Evolutionary conservation across 352 stramenopile species (phyloP), one percentile per base, ranked within the genome.

Genomic region (Phytophthora citrophthora): DNA sequence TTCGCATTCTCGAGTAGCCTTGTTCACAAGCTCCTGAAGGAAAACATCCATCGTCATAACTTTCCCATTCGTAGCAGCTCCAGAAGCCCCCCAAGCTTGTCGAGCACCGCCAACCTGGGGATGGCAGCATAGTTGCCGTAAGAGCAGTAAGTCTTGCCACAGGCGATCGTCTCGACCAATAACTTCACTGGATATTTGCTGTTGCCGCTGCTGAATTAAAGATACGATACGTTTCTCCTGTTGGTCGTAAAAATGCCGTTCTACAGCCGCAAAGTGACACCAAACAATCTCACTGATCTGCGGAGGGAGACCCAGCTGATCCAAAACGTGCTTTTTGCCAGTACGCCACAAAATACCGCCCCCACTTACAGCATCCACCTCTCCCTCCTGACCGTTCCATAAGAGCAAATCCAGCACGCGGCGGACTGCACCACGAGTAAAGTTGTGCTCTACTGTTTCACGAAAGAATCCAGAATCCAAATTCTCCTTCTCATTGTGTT

Each of bases 51-150:
- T 96, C 3, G 84, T 95, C 43, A 97, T 73, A 13, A 91, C 64
- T 18, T 53, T 53, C 12, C 55, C 61, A 15, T 32, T 36, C 20
- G 41, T 56, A 11, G 46, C 57, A 45, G 48, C 60, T 3, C 59
- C 59, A 32, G 44, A 51, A 18, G 50, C 43, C 0, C 54, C 54
- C 65, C 64, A 70, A 1, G 27, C 43, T 10, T 72, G 64, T 29
- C 61, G 61, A 20, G 70, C 68, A 13, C 75, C 76, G 7, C 86
- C 86, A 13, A 98, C 82, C 67, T 97, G 91, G 6, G 93, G 94
- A 71, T 98, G 94, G 43, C 91, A 98, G 58, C 94, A 98, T 4
- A 96, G 83, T 61, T 97, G 92, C 12, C 93, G 84, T 31, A 98
- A 71, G 32, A 85, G 64, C 16, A 97, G 74, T 8, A 98, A 54